Base-by-base conservation (phyloP, 331 rosid genomes). In the Spiraea crenata region DNA sequence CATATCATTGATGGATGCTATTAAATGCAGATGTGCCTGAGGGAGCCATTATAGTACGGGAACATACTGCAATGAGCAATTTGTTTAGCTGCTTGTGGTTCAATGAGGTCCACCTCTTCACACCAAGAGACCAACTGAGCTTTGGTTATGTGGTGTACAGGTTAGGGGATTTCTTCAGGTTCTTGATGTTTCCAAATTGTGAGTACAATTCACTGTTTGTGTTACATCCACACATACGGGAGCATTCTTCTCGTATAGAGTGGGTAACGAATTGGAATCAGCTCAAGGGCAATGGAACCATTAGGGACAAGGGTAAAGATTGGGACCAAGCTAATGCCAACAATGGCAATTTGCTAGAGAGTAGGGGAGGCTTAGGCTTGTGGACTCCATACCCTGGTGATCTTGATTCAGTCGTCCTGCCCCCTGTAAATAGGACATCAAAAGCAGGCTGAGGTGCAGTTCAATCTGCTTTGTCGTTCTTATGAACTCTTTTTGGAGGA, bases 81-180 rank as follows among this genome's bases (percentile, higher is more conserved):
- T 84, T 95, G 86, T 95, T 95, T 85, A 91, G 97, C 85, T 95
- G 97, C 79, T 75, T 95, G 88, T 95, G 97, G 99, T 95, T 95
- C 84, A 95, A 89, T 50, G 97, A 95, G 90, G 97, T 95, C 60
- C 78, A 91, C 87, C 96, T 91, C 82, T 89, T 95, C 86, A 95
- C 99, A 17, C 97, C 99, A 37, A 89, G 97, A 82, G 99, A 95
- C 80, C 99, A 95, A 80, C 87, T 95, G 81, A 91, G 99, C 80
- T 95, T 95, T 72, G 99, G 99, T 37, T 95, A 91, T 75, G 93
- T 86, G 60, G 91, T 88, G 5, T 91, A 85, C 91, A 89, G 99
- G 79, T 77, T 95, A 75, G 82, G 83, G 76, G 88, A 80, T 31
- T 9, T 82, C 1, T 91, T 95, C 48, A 77, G 75, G 72, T 85